Evolutionary conservation across 148 eudicot species (phyloP).

Genomic region (Euryodendron excelsum): DNA sequence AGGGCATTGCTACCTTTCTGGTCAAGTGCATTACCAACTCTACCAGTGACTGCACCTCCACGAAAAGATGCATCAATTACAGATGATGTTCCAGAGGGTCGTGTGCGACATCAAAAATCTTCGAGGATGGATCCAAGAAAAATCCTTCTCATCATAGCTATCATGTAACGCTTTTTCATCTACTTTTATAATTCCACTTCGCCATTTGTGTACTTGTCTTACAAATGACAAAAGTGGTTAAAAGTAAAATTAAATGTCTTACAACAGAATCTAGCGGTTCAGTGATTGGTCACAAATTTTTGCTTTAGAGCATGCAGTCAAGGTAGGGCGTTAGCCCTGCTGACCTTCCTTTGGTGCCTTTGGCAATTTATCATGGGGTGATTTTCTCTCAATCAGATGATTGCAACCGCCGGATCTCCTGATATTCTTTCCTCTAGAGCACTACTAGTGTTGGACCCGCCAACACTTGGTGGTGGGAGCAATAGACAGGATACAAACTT

Average conservation of each 20-base stretch:
- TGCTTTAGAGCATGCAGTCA: neutral
- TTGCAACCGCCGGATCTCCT: no score
- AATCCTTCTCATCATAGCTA: conserved; percentile 85
- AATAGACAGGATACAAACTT: no score
- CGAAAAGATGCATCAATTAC: conserved; percentile 66
- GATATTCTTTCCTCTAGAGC: no score
- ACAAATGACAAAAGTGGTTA: no score
- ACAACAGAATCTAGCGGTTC: neutral
- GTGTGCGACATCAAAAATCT: conserved; percentile 61
- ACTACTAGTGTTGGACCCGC: no score
- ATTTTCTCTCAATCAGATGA: neutral
- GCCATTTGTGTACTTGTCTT: neutral
- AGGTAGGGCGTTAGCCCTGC: neutral
- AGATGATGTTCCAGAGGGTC: conserved; percentile 70
- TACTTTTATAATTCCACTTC: neutral
- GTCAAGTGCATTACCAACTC: conserved; percentile 88
- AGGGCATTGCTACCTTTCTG: conserved; percentile 85
- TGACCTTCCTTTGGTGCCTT: neutral
- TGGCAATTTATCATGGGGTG: neutral
- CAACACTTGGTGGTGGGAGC: no score
- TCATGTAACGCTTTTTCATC: conserved; percentile 58
- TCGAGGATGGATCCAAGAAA: conserved; percentile 98
- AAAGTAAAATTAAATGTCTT: neutral
- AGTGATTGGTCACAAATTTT: neutral
- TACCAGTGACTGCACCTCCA: conserved; percentile 90